Evolutionary conservation across 2,329 filamentous ascomycete genomes (phyloP).

Genomic region (Orbilia quercus): DNA sequence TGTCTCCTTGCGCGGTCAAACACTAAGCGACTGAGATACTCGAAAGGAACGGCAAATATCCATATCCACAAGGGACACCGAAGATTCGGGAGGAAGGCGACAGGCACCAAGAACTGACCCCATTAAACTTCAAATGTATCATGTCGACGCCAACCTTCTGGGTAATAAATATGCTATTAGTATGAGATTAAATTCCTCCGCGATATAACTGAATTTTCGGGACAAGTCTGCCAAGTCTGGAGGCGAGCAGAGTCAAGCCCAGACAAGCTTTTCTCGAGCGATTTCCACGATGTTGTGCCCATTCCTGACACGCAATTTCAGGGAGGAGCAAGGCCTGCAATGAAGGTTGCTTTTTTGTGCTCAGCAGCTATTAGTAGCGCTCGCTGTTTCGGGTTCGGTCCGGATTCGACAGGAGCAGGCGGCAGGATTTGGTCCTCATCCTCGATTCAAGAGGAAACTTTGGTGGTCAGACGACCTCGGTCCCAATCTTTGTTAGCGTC

Average conservation of each 20-base stretch:
- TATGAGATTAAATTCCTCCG: constrained; percentile 15
- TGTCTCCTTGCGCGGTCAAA: not conserved
- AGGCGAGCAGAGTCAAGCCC: constrained; percentile 50
- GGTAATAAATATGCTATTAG: not conserved
- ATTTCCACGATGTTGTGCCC: constrained; percentile 34
- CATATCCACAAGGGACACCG: too few species aligned
- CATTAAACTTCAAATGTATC: too few species aligned
- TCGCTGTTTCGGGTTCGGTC: constrained; percentile 5
- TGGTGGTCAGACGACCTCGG: constrained; percentile 12
- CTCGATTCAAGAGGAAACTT: constrained; percentile 4
- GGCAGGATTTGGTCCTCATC: not conserved
- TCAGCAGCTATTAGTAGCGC: not conserved
- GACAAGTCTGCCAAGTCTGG: constrained; percentile 53
- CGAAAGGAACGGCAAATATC: too few species aligned
- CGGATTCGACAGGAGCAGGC: constrained; percentile 11
- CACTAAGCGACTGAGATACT: constrained; percentile 5
- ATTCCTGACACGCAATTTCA: constrained; percentile 27
- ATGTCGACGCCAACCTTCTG: too few species aligned
- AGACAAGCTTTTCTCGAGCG: constrained; percentile 50
- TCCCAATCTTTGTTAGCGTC: constrained; percentile 7
- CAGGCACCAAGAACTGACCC: too few species aligned
- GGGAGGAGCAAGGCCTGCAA: constrained; percentile 10
- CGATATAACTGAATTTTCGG: constrained; percentile 21
- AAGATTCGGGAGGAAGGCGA: too few species aligned
- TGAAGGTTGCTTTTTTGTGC: constrained; percentile 32